Evolutionary conservation across 2,329 filamentous ascomycete genomes (phyloP).

Genomic region (Venturia aucupariae): DNA sequence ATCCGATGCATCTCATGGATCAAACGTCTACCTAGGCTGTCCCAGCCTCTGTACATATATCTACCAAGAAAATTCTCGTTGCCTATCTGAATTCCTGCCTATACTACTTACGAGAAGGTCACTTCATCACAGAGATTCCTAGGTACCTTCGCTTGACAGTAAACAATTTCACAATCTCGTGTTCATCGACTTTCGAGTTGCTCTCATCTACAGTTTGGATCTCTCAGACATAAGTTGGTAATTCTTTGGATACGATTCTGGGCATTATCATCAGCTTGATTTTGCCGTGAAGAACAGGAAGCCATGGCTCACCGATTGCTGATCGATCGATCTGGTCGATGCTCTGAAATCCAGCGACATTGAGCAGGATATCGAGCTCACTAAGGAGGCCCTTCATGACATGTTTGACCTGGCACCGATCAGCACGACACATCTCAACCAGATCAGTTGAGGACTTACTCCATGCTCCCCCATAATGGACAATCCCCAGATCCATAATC

Average conservation of each 20-base stretch:
- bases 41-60: too few relatives aligned
- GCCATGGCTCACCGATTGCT: not conserved
- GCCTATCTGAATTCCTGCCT: not conserved
- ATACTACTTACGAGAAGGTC: not conserved
- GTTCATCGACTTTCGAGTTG: not conserved
- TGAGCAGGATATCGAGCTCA: conserved; percentile 54
- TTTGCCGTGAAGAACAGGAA: conserved; percentile 17
- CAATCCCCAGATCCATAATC: conserved; percentile 52
- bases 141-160: not conserved
- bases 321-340: conserved; percentile 41
- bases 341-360: conserved; percentile 46
- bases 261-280: conserved; percentile 18
- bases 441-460: conserved; percentile 20
- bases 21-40: too few relatives aligned
- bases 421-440: not conserved
- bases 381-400: conserved; percentile 53
- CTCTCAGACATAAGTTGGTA: conserved; percentile 21
- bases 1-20: not conserved
- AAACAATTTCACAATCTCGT: not conserved
- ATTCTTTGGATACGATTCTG: conserved; percentile 21
- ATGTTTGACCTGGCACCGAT: conserved; percentile 27
- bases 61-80: not conserved
- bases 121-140: not conserved
- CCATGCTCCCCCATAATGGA: conserved; percentile 52
- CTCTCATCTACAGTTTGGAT: conserved; percentile 21